Evolutionary conservation across 2,329 filamentous ascomycete species (phyloP).

Genomic region (Eutypella sp.): DNA sequence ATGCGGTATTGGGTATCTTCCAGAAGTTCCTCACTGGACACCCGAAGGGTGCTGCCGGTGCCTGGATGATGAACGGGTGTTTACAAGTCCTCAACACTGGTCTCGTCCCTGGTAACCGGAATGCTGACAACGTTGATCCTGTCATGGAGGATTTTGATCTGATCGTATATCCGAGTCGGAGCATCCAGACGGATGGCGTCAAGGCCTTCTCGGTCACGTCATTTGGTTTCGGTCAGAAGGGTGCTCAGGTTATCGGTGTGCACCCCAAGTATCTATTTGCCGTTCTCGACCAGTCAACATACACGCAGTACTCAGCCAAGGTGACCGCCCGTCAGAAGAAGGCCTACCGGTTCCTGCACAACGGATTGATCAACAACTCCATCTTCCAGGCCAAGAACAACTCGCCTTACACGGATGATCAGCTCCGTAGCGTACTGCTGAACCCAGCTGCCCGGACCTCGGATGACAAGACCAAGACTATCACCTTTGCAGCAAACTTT

Average conservation of each 20-base stretch:
- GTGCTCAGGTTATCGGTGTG: conserved; percentile 92
- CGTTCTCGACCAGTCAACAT: conserved; percentile 82
- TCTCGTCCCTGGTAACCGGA: conserved; percentile 93
- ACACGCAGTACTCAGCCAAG: conserved; percentile 77
- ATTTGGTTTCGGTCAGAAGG: conserved; percentile 99
- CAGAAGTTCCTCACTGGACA: conserved; percentile 99
- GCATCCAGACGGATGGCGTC: conserved; percentile 94
- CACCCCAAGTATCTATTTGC: conserved; percentile 93
- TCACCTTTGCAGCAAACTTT: conserved; percentile 67
- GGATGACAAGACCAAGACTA: conserved; percentile 72
- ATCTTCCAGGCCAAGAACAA: conserved; percentile 94
- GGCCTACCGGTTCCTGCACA: conserved; percentile 98
- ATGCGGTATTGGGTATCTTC: conserved; percentile 94
- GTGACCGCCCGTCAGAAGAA: conserved; percentile 95
- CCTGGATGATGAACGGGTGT: conserved; percentile 99
- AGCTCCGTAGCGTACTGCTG: conserved; percentile 82
- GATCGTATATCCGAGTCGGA: conserved; percentile 92
- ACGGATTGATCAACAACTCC: conserved; percentile 94
- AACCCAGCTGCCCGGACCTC: conserved; percentile 88
- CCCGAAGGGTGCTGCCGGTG: conserved; percentile 97
- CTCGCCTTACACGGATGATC: conserved; percentile 82
- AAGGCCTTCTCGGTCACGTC: conserved; percentile 99
- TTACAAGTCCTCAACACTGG: conserved; percentile 92
- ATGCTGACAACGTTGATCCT: conserved; percentile 94
- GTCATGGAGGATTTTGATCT: conserved; percentile 97